A percentile compares a stretch with the other conserved stretches of the same genome.
phyloP scores from a whole-genome alignment of 2,329 filamentous ascomycete genomes.

The Aspergillus tamarii region DNA sequence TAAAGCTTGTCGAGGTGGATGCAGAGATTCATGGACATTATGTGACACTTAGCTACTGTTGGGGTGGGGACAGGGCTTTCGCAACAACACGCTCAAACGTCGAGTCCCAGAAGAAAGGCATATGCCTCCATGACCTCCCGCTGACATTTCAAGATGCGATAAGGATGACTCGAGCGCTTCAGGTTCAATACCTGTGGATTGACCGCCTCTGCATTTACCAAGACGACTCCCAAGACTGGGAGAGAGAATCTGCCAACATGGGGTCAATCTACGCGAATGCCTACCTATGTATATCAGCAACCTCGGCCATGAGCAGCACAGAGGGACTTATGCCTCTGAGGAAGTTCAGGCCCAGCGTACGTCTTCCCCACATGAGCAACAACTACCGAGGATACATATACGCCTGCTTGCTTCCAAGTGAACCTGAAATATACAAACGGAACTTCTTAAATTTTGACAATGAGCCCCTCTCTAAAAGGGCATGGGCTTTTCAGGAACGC shows the following conservation, averaged over 20 bases:
- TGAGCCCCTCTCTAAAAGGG: too few relatives aligned
- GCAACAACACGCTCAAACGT: not conserved
- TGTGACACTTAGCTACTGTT: not conserved
- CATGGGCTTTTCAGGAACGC: too few relatives aligned
- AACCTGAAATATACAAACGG: fast-evolving
- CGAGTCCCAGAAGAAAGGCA: not conserved
- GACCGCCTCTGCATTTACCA: not conserved
- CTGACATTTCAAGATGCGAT: not conserved
- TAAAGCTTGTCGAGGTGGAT: fast-evolving
- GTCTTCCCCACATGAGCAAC: not conserved
- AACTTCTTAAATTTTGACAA: too few relatives aligned
- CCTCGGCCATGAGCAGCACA: too few relatives aligned
- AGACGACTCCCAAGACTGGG: not conserved
- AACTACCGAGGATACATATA: too few relatives aligned
- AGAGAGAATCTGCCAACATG: not conserved
- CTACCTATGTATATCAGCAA: not conserved
- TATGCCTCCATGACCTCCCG: not conserved
- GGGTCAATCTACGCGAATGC: not conserved
- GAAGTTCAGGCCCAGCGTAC: not conserved
- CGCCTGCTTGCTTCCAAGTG: too few relatives aligned
- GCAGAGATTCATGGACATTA: not conserved
- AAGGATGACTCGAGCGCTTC: not conserved
- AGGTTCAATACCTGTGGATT: not conserved
- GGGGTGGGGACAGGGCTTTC: not conserved
- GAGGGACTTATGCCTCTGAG: not conserved